These are phyloP conservation scores for Orbilia oligospora DNA, from an alignment of 2,329 filamentous ascomycete genomes.

Conservation along the genomic window DNA sequence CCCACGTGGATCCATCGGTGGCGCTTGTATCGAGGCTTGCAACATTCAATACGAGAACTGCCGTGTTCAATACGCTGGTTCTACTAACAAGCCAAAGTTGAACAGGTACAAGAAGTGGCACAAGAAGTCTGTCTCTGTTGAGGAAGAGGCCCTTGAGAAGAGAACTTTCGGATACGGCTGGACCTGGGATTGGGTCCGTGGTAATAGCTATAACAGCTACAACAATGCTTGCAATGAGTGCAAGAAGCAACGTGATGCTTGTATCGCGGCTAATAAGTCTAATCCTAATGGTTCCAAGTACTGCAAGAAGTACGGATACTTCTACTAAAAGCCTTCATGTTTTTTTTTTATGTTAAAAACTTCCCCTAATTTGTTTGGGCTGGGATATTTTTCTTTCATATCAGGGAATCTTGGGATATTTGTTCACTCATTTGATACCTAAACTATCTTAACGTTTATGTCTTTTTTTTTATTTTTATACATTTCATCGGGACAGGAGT, in stretches of 20 bases:
- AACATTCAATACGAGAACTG: conserved; percentile 60
- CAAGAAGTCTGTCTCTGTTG: conserved; percentile 25
- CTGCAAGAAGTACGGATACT: conserved; percentile 56
- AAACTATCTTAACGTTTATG: not conserved
- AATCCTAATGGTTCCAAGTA: conserved; percentile 36
- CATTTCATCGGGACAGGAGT: conserved; percentile 47
- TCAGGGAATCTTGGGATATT: not conserved
- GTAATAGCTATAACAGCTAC: conserved; percentile 46
- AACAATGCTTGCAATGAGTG: conserved; percentile 52
- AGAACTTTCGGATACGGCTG: conserved; percentile 26
- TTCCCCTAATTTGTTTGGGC: not conserved
- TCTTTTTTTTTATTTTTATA: not conserved
- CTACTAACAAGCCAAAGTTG: conserved; percentile 56
- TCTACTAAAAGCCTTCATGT: conserved; percentile 27
- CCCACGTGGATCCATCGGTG: conserved; percentile 20
- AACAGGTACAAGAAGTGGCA: conserved; percentile 38
- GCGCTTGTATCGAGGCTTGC: conserved; percentile 53
- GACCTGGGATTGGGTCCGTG: conserved; percentile 46
- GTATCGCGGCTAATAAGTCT: conserved; percentile 34
- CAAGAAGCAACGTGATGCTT: conserved; percentile 55
- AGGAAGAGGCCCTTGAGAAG: conserved; percentile 30
- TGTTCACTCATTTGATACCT: conserved; percentile 3
- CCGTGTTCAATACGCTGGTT: conserved; percentile 54
- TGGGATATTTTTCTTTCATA: not conserved
- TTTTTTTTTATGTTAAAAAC: not conserved